A percentile compares a stretch with the other conserved stretches of the same genome.
phyloP scores from a whole-genome alignment of 371 early-diverging fungal genomes.

The Batrachochytrium dendrobatidis region DNA sequence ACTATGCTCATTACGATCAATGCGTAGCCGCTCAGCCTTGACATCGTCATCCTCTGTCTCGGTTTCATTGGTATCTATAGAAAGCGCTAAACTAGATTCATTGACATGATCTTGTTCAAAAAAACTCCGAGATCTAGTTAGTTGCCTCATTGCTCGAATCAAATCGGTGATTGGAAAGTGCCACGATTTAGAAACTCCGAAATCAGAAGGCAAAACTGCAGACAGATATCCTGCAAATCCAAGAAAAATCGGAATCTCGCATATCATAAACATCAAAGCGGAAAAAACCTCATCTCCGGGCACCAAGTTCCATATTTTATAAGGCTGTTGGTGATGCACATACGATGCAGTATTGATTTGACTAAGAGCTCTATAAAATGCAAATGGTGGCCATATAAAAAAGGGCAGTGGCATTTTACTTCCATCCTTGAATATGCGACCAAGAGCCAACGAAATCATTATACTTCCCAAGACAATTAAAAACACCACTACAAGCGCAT shows the following conservation, averaged over 20 bases:
- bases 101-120: too few relatives aligned
- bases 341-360: constrained; percentile 41
- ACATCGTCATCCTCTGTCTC: constrained; percentile 56
- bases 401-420: constrained; percentile 27
- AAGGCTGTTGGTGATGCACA: constrained; percentile 6
- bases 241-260: constrained; percentile 44
- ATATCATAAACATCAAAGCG: constrained; percentile 42
- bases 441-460: constrained; percentile 46
- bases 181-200: constrained; percentile 58
- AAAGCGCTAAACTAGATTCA: too few relatives aligned
- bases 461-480: constrained; percentile 54
- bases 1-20: constrained; percentile 21
- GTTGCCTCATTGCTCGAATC: too few relatives aligned
- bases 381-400: constrained; percentile 69
- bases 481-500: constrained; percentile 50
- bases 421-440: constrained; percentile 27
- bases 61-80: constrained; percentile 13
- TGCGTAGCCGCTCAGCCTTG: constrained; percentile 40
- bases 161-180: constrained; percentile 52
- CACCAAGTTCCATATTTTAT: constrained; percentile 7
- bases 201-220: constrained; percentile 52
- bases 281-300: constrained; percentile 43
- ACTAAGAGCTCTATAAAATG: constrained; percentile 54
- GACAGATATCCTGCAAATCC: constrained; percentile 46
- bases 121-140: too few relatives aligned